Conservation (phyloP, 2,329 filamentous ascomycete species). For the Penicillium sp. region DNA sequence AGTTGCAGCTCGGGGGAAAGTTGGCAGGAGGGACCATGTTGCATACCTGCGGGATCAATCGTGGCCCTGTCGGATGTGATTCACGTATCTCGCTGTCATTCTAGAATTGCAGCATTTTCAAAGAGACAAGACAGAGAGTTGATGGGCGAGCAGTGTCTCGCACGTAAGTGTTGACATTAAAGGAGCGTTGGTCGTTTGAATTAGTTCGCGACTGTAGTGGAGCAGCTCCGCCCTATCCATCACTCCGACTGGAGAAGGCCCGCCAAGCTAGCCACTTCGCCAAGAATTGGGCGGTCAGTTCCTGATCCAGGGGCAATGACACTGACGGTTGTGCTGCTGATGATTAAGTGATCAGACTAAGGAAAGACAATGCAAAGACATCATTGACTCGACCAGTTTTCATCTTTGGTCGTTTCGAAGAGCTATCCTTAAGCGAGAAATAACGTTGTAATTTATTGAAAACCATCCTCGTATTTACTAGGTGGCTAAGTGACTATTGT, state of each 20-base stretch:
- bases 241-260: conserved; percentile 31
- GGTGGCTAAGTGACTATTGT: no score
- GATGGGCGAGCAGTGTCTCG: conserved; percentile 1
- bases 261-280: conserved; percentile 25
- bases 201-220: conserved; percentile 36
- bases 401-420: not conserved
- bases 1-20: conserved; percentile 22
- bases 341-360: not conserved
- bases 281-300: conserved; percentile 22
- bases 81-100: conserved; percentile 18
- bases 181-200: conserved; percentile 29
- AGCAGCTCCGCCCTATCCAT: conserved; percentile 31
- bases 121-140: not conserved
- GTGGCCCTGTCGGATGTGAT: conserved; percentile 22
- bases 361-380: no score
- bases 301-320: not conserved
- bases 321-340: not conserved
- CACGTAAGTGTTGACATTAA: conserved; percentile 27
- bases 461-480: no score
- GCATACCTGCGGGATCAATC: conserved; percentile 30
- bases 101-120: conserved; percentile 5
- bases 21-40: conserved; percentile 7
- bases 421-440: no score
- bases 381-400: not conserved
- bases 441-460: no score